Evolutionary conservation across 1,139 yeast species (phyloP), one percentile per base, ranked within the genome.

Genomic region (Scheffersomyces quercinus): DNA sequence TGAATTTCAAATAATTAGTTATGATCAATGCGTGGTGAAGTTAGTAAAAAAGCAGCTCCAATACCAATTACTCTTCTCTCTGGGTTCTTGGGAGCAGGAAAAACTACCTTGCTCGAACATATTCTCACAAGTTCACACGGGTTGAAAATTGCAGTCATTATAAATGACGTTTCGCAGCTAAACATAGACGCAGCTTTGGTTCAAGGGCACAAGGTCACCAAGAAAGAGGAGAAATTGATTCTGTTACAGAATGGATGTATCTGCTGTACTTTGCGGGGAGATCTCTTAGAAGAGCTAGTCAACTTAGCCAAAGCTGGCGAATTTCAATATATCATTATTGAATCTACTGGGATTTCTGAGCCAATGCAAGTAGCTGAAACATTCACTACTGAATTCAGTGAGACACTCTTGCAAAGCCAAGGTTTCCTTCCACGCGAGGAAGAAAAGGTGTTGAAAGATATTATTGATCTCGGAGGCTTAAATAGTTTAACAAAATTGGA

Each of bases 321-420:
- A 31, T 69, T 65, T 40, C 68, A 74, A 36, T 73, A 74, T 48
- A 68, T 74, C 33, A 60, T 74, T 3, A 73, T 74, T 36, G 79
- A 74, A 50, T 64, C 73, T 9, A 70, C 78, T 1, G 78, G 79
- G 32, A 68, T 74, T 24, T 67, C 74, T 15, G 79, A 74, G 50
- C 78, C 79, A 28, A 70, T 72, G 76, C 77, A 72, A 50, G 77
- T 73, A 12, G 79, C 79, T 1, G 77, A 74, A 49, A 74, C 79
- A 0, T 74, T 74, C 49, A 67, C 76, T 2, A 58, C 64, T 12
- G 77, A 74, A 47, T 70, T 69, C 43, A 57, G 71, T 4, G 62
- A 64, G 30, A 48, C 58, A 40, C 46, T 68, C 40, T 48, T 66
- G 5, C 55, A 58, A 30, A 50, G 60, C 3, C 50, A 51, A n/a